Conservation (phyloP, 78 protist species). For the Chrysochromulina tobinii region DNA sequence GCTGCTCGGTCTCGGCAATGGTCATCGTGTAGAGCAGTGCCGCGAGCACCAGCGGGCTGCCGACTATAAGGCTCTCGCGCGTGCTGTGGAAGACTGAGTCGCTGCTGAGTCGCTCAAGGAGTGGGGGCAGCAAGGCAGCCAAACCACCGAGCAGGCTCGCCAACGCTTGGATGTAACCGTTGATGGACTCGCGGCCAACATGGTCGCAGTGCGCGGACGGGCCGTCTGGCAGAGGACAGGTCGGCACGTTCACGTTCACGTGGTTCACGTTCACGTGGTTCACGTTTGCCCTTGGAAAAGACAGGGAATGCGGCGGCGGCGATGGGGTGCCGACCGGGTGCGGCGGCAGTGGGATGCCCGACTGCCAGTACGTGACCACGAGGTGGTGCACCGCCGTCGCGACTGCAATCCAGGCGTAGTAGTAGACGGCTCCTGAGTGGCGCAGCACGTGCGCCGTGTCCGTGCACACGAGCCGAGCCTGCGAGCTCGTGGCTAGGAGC, state of each 20-base stretch:
- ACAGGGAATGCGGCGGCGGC: too few species aligned
- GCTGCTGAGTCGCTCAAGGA: not conserved
- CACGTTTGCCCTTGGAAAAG: too few species aligned
- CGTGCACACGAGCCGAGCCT: too few species aligned
- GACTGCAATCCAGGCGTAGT: not conserved
- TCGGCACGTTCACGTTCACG: too few species aligned
- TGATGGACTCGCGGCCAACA: not conserved
- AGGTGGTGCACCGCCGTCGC: slow-evolving; percentile 1
- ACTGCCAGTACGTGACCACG: not conserved
- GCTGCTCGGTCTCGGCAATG: not conserved
- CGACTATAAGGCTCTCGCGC: not conserved
- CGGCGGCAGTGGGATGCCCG: not conserved
- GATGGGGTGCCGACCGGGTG: too few species aligned
- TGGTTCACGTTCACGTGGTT: too few species aligned
- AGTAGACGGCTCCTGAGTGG: not conserved
- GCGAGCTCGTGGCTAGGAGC: too few species aligned
- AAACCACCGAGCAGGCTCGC: not conserved
- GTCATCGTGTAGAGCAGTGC: not conserved
- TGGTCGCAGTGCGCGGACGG: not conserved
- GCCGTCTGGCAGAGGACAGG: too few species aligned
- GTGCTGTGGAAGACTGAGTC: not conserved
- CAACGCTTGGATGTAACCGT: not conserved
- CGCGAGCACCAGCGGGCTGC: not conserved
- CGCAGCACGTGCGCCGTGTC: too few species aligned
- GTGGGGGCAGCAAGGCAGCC: not conserved